These are phyloP conservation scores for Penicillium decumbens DNA, from an alignment of 2,329 filamentous ascomycete genomes.

Conservation along the genomic window DNA sequence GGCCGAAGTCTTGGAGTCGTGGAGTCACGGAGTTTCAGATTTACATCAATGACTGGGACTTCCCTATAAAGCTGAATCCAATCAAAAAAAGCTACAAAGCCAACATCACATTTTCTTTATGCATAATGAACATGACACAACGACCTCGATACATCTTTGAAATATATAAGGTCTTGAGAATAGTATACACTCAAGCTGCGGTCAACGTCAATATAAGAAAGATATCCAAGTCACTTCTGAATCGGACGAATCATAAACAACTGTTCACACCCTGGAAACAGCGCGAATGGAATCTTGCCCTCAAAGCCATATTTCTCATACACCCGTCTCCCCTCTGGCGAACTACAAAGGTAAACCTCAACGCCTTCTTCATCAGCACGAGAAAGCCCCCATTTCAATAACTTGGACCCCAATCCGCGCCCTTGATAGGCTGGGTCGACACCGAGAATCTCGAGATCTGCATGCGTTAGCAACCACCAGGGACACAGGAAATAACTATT, in stretches of 20 bases:
- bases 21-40: too few relatives aligned
- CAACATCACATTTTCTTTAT: too few relatives aligned
- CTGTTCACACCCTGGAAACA: slow-evolving; percentile 15
- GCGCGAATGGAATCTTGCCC: slow-evolving; percentile 15
- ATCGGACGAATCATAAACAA: slow-evolving; percentile 18
- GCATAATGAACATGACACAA: too few relatives aligned
- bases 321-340: slow-evolving; percentile 31
- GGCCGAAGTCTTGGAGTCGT: too few relatives aligned
- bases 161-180: too few relatives aligned
- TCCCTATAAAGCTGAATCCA: too few relatives aligned
- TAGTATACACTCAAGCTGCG: too few relatives aligned
- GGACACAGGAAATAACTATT: background rate
- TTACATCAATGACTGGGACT: too few relatives aligned
- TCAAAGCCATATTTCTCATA: slow-evolving; percentile 41
- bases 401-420: slow-evolving; percentile 21
- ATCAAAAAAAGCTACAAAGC: too few relatives aligned
- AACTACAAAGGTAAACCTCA: slow-evolving; percentile 36
- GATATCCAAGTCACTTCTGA: background rate
- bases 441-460: slow-evolving; percentile 26
- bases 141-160: too few relatives aligned
- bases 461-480: background rate
- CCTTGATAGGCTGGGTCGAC: slow-evolving; percentile 24
- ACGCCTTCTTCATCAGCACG: slow-evolving; percentile 34
- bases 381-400: slow-evolving; percentile 37
- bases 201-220: too few relatives aligned